Percentiles rank a stretch among this genome's conserved stretches.
These are phyloP conservation scores for Scheffersomyces quercinus DNA, from an alignment of 1,139 yeast genomes.

Conservation along the genomic window DNA sequence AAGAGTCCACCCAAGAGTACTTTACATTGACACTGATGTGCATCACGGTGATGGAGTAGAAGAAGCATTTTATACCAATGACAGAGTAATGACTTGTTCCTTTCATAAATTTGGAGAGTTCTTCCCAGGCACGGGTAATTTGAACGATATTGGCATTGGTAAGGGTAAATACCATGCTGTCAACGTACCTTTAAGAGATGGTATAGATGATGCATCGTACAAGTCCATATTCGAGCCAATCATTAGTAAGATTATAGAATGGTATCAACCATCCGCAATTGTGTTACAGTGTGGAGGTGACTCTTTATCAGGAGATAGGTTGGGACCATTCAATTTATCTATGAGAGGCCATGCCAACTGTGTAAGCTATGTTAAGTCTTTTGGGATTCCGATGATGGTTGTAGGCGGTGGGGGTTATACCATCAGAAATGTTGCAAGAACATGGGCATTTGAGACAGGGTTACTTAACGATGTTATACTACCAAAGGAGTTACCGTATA, in stretches of 20 bases:
- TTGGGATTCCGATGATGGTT: conserved; percentile 85
- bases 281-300: conserved; percentile 96
- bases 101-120: conserved; percentile 97
- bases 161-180: conserved; percentile 86
- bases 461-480: conserved; percentile 74
- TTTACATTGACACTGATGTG: conserved; percentile 92
- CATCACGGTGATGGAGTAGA: conserved; percentile 99
- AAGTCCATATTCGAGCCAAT: conserved; percentile 88
- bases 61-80: conserved; percentile 95
- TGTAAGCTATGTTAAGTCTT: conserved; percentile 83
- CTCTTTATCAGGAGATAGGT: conserved; percentile 84
- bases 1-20: conserved; percentile 88
- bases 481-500: conserved; percentile 86
- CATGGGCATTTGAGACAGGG: conserved; percentile 96
- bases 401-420: conserved; percentile 99
- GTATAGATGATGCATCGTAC: conserved; percentile 87
- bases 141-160: conserved; percentile 85
- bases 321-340: conserved; percentile 89
- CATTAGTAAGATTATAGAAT: conserved; percentile 76
- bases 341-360: conserved; percentile 96
- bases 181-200: conserved; percentile 88
- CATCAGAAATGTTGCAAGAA: conserved; percentile 92
- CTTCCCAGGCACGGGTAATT: conserved; percentile 94
- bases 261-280: conserved; percentile 92
- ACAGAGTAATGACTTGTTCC: conserved; percentile 95